phyloP scores from a whole-genome alignment of 805 yeast species.

The Saturnispora galanensis region DNA sequence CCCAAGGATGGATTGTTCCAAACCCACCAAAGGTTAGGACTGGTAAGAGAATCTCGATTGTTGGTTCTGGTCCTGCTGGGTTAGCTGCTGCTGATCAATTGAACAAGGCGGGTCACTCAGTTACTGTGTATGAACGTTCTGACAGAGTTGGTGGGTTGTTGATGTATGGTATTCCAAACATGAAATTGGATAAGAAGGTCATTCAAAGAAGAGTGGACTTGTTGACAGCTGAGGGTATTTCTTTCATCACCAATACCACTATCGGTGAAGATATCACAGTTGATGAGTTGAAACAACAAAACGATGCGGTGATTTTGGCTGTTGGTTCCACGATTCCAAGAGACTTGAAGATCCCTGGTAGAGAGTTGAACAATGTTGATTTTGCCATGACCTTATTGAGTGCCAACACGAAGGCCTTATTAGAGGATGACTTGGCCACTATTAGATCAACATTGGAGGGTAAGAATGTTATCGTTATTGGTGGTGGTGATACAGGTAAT shows the following conservation, averaged over 20 bases:
- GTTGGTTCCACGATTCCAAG: slow-evolving; percentile 96
- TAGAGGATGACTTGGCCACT: slow-evolving; percentile 70
- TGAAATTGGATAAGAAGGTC: slow-evolving; percentile 90
- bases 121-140: slow-evolving; percentile 85
- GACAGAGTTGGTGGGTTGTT: slow-evolving; percentile 95
- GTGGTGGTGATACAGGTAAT: slow-evolving; percentile 99
- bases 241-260: slow-evolving; percentile 64
- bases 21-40: slow-evolving; percentile 70
- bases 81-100: slow-evolving; percentile 94
- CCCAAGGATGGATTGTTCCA: slow-evolving; percentile 93
- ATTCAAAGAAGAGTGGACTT: slow-evolving; percentile 91
- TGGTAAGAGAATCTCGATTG: slow-evolving; percentile 73
- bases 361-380: slow-evolving; percentile 81
- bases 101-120: slow-evolving; percentile 90
- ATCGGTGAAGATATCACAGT: slow-evolving; percentile 77
- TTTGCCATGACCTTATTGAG: slow-evolving; percentile 90
- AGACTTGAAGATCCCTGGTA: slow-evolving; percentile 89
- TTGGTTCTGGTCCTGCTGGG: slow-evolving; percentile 98
- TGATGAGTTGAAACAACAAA: slow-evolving; percentile 49
- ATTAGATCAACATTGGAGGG: slow-evolving; percentile 66
- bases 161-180: slow-evolving; percentile 99
- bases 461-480: slow-evolving; percentile 90
- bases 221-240: slow-evolving; percentile 82
- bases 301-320: slow-evolving; percentile 83
- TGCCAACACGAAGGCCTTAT: slow-evolving; percentile 81